Conservation (phyloP, 2,329 filamentous ascomycete genomes). For the Pestalotiopsis sp. region DNA sequence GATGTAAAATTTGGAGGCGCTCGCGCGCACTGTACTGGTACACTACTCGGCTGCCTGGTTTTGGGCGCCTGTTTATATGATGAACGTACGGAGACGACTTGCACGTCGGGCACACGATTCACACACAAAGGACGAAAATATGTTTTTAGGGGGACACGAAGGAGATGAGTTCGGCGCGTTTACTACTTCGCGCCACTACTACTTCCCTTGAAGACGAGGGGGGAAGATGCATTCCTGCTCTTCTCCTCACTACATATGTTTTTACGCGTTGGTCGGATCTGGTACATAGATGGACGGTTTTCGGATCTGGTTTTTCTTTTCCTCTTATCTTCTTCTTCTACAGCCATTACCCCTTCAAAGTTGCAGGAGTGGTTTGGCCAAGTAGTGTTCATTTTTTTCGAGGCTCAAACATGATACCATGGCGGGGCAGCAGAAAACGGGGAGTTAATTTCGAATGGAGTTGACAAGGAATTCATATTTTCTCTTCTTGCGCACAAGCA, state of each 20-base stretch:
- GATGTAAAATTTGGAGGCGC: background rate
- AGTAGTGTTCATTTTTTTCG: too few relatives aligned
- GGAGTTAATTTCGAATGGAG: too few relatives aligned
- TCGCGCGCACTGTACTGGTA: background rate
- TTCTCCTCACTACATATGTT: background rate
- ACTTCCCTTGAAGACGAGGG: background rate
- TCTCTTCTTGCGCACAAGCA: too few relatives aligned
- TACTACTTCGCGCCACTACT: background rate
- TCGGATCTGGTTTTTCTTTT: background rate
- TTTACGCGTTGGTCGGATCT: background rate
- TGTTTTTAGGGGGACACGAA: background rate
- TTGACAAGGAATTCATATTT: too few relatives aligned
- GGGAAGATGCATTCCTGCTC: background rate
- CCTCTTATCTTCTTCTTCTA: background rate
- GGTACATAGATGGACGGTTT: slow-evolving; percentile 2
- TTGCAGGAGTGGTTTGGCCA: background rate
- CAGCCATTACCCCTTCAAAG: background rate
- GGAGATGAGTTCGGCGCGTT: background rate
- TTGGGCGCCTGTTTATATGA: background rate
- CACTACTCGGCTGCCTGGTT: background rate
- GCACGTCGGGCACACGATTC: too few relatives aligned
- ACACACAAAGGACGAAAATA: too few relatives aligned
- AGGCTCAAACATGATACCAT: too few relatives aligned
- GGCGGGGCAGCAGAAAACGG: too few relatives aligned
- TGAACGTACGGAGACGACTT: background rate